Percentiles rank a stretch among this genome's conserved stretches.
Conservation (phyloP, 192 early-diverging fungal species). For the Chytriomyces hyalinus region DNA sequence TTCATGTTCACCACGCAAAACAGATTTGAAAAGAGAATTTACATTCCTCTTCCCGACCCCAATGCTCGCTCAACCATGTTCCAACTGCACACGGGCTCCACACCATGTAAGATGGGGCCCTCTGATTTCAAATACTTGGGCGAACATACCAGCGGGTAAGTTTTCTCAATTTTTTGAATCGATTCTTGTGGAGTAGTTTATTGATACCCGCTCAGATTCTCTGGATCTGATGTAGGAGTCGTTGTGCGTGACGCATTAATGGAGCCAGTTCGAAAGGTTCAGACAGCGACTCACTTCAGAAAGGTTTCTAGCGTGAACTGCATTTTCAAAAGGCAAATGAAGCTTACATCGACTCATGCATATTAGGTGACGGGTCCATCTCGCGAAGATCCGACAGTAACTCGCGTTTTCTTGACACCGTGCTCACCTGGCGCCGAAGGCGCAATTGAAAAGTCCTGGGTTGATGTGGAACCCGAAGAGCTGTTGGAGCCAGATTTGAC, state of each 20-base stretch:
- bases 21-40: slow-evolving; percentile 97
- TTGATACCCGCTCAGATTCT: slow-evolving; percentile 61
- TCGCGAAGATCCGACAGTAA: slow-evolving; percentile 54
- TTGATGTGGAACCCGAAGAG: slow-evolving; percentile 80
- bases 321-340: neutral
- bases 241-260: slow-evolving; percentile 96
- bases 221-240: slow-evolving; percentile 95
- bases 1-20: neutral
- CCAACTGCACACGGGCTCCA: slow-evolving; percentile 89
- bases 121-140: slow-evolving; percentile 79
- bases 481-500: slow-evolving; percentile 91
- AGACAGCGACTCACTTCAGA: slow-evolving; percentile 91
- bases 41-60: slow-evolving; percentile 93
- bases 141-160: slow-evolving; percentile 81
- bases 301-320: slow-evolving; percentile 47
- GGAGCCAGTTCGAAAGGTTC: slow-evolving; percentile 96
- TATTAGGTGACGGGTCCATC: slow-evolving; percentile 63
- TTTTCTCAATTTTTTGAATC: neutral
- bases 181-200: slow-evolving; percentile 6
- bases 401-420: slow-evolving; percentile 76
- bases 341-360: neutral
- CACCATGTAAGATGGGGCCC: slow-evolving; percentile 77
- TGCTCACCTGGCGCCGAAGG: slow-evolving; percentile 92
- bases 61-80: slow-evolving; percentile 91
- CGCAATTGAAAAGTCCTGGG: slow-evolving; percentile 89